phyloP scores from a whole-genome alignment of 2,329 filamentous ascomycete species.

The Bimuria novae-zelandiae region DNA sequence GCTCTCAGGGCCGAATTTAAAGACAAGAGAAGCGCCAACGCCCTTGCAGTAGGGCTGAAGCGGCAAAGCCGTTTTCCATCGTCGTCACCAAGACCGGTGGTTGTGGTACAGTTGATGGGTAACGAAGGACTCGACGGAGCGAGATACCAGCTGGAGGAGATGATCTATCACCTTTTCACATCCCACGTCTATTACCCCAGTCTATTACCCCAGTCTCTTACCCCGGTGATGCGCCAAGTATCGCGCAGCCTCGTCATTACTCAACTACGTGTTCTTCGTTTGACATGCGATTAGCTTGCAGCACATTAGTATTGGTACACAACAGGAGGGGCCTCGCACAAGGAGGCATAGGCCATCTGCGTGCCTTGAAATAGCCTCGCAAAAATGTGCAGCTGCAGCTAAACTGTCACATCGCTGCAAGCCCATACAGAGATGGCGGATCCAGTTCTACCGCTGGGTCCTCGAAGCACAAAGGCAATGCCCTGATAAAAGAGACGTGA shows the following conservation, averaged over 20 bases:
- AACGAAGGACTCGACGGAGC: not conserved
- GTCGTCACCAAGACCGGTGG: not conserved
- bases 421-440: slow-evolving; percentile 13
- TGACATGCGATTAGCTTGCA: slow-evolving; percentile 39
- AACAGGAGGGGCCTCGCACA: slow-evolving; percentile 32
- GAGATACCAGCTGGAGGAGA: slow-evolving; percentile 7
- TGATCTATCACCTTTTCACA: slow-evolving; percentile 37
- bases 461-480: slow-evolving; percentile 9
- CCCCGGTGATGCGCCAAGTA: slow-evolving; percentile 12
- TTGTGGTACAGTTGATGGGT: slow-evolving; percentile 2
- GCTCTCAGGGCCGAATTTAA: slow-evolving; percentile 19
- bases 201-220: slow-evolving; percentile 5
- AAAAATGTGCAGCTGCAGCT: slow-evolving; percentile 23
- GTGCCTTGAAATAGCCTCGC: slow-evolving; percentile 27
- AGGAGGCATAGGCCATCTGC: slow-evolving; percentile 19
- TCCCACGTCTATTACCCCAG: no score
- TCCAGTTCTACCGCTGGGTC: slow-evolving; percentile 20
- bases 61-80: slow-evolving; percentile 4
- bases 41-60: slow-evolving; percentile 45
- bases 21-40: slow-evolving; percentile 24
- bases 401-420: slow-evolving; percentile 31
- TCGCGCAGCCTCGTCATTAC: slow-evolving; percentile 17
- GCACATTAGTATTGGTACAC: slow-evolving; percentile 39
- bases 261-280: slow-evolving; percentile 28
- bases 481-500: slow-evolving; percentile 1